Evolutionary conservation across 441 rosid genomes (phyloP).

Genomic region (Iberis amara): DNA sequence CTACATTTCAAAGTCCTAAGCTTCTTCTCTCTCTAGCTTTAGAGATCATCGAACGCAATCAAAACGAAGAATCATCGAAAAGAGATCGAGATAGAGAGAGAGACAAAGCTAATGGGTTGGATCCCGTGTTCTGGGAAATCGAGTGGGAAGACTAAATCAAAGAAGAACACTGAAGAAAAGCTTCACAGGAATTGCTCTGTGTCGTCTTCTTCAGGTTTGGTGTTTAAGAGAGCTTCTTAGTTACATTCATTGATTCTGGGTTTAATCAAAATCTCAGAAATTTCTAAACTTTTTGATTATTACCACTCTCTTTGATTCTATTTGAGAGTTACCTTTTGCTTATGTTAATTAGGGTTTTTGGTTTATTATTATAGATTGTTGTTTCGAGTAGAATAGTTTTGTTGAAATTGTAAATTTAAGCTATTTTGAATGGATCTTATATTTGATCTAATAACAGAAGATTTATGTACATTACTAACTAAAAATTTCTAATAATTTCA

Average conservation of each 20-base stretch:
- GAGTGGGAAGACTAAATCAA: slow-evolving; percentile 31
- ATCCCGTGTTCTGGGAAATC: slow-evolving; percentile 70
- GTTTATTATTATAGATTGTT: slow-evolving; percentile 7
- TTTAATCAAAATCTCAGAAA: neutral
- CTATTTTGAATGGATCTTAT: neutral
- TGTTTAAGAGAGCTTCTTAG: neutral
- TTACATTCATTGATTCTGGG: neutral
- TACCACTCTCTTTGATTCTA: neutral
- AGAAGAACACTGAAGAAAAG: slow-evolving; percentile 41
- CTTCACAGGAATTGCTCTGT: slow-evolving; percentile 35
- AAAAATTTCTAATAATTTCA: too few species aligned
- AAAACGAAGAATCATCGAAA: slow-evolving; percentile 13
- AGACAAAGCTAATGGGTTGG: slow-evolving; percentile 63
- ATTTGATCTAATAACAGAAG: too few species aligned
- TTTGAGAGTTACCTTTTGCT: slow-evolving; percentile 5
- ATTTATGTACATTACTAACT: too few species aligned
- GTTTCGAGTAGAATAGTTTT: neutral
- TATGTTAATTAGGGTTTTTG: slow-evolving; percentile 29
- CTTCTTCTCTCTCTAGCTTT: slow-evolving; percentile 20
- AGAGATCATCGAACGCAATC: slow-evolving; percentile 26
- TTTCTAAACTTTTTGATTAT: slow-evolving; percentile 3
- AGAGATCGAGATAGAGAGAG: slow-evolving; percentile 4
- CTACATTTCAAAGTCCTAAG: slow-evolving; percentile 23
- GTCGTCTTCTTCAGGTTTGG: slow-evolving; percentile 48
- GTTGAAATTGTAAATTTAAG: too few species aligned